phyloP scores from a whole-genome alignment of 169 alveolate genomes.

The Miamiensis avidus region DNA sequence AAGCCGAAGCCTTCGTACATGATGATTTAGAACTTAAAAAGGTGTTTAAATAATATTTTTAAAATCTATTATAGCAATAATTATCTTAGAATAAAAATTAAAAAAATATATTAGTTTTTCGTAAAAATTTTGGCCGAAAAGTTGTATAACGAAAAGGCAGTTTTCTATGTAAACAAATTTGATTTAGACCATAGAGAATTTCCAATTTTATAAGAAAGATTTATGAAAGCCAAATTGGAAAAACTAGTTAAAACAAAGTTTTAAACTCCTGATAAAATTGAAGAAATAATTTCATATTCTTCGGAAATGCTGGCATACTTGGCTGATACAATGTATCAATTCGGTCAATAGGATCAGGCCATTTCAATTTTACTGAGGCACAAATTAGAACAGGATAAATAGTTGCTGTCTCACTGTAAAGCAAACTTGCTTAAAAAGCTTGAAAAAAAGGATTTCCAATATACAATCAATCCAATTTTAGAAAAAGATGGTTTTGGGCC shows the following conservation, averaged over 20 bases:
- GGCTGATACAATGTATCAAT: not conserved
- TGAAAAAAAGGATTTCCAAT: not conserved
- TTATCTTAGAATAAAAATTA: no score
- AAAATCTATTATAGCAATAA: not conserved
- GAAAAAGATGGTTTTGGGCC: conserved; percentile 44
- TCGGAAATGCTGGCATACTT: conserved; percentile 2
- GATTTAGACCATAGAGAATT: conserved; percentile 8
- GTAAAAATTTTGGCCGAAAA: not conserved
- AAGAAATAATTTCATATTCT: conserved; percentile 2
- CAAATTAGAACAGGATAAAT: not conserved
- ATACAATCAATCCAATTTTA: conserved; percentile 15
- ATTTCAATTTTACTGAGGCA: conserved; percentile 7
- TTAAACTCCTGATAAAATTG: conserved; percentile 3
- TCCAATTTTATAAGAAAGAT: conserved; percentile 9
- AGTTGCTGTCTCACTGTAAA: conserved; percentile 3
- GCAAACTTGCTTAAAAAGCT: not conserved
- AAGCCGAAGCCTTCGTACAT: not conserved
- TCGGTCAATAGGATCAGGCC: not conserved
- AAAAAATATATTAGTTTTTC: not conserved
- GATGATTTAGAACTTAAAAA: not conserved
- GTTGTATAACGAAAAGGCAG: not conserved
- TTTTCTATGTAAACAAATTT: not conserved
- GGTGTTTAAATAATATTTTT: not conserved
- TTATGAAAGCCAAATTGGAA: conserved; percentile 10
- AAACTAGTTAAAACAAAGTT: not conserved